Evolutionary conservation across 2,329 filamentous ascomycete species (phyloP).

Genomic region (Chrysoporthe deuterocubensis): DNA sequence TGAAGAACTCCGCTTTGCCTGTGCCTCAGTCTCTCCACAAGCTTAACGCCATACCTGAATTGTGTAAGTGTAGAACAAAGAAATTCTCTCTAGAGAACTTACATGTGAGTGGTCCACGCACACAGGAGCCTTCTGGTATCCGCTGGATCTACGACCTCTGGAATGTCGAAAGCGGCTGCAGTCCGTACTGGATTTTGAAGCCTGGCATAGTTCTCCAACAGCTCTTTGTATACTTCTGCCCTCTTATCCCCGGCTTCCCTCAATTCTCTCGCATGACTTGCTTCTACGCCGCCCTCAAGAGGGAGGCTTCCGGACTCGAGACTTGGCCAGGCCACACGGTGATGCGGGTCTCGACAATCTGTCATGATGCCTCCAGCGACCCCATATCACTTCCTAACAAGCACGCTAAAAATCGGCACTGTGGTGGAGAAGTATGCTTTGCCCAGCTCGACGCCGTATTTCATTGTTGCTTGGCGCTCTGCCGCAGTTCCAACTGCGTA

Average conservation of each 20-base stretch:
- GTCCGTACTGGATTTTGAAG: slow-evolving; percentile 69
- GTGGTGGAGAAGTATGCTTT: slow-evolving; percentile 67
- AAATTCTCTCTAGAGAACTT: neutral
- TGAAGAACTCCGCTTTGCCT: slow-evolving; percentile 18
- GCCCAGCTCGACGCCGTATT: slow-evolving; percentile 64
- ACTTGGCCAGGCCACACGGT: slow-evolving; percentile 66
- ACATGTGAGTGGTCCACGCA: slow-evolving; percentile 60
- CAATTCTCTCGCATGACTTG: slow-evolving; percentile 64
- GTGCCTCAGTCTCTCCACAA: slow-evolving; percentile 18
- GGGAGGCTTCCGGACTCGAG: slow-evolving; percentile 67
- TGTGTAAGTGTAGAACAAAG: neutral
- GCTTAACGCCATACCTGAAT: slow-evolving; percentile 19
- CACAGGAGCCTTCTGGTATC: slow-evolving; percentile 59
- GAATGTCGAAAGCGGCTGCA: slow-evolving; percentile 65
- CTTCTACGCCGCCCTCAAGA: slow-evolving; percentile 67
- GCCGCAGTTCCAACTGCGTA: slow-evolving; percentile 64
- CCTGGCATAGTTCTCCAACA: slow-evolving; percentile 63
- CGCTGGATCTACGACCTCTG: slow-evolving; percentile 68
- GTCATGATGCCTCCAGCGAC: slow-evolving; percentile 69
- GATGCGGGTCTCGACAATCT: slow-evolving; percentile 62
- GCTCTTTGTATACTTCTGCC: slow-evolving; percentile 55
- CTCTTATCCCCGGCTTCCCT: slow-evolving; percentile 57
- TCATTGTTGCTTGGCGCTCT: slow-evolving; percentile 66
- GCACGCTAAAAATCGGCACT: slow-evolving; percentile 65
- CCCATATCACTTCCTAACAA: slow-evolving; percentile 64